Evolutionary conservation across 257 asterid species (phyloP), one percentile per base, ranked within the genome.

Genomic region (Thymus mandschuricus): DNA sequence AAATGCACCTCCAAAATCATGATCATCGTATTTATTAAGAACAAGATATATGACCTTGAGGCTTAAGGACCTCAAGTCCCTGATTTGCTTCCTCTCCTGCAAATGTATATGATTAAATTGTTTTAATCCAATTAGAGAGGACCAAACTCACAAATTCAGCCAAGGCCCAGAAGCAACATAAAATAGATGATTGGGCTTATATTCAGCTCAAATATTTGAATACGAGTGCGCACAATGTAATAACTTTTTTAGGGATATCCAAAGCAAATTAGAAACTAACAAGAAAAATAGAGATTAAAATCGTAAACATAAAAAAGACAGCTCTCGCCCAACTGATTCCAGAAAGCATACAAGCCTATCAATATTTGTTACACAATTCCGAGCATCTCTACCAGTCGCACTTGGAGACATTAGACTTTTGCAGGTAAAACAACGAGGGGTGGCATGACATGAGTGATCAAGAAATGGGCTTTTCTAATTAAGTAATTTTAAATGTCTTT

Each of bases 51-150:
- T 81, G 78, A 89, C 88, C 83, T 86, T 89, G 49, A 95, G 84
- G 83, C 98, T 91, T 70, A 88, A 81, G 75, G 98, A 82, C 82
- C 99, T 89, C 86, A 95, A 76, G 77, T 89, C 96, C 83, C 89
- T 89, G 77, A 81, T 78, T 66, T 94, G 94, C 91, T 88, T 89
- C 74, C 74, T 79, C 29, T 78, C 81, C 99, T 94, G 93, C 78
- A 86, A 21, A 61, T 41, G 50, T 81, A 71, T 9, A 43, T 6
- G 11, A 43, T 43, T 35, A 28, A 34, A 66, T 83, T 30, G 33
- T 38, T 46, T 45, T 9, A 54, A 50, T 62, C 38, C 54, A 30
- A 48, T 48, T 52, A 67, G 9, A 69, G 5, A 27, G 7, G 40
- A 51, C 33, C 60, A 41, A 48, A 29, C 12, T 40, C 58, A 35